Base-by-base conservation (phyloP, 257 asterid species). In the Scutellaria galericulata region DNA sequence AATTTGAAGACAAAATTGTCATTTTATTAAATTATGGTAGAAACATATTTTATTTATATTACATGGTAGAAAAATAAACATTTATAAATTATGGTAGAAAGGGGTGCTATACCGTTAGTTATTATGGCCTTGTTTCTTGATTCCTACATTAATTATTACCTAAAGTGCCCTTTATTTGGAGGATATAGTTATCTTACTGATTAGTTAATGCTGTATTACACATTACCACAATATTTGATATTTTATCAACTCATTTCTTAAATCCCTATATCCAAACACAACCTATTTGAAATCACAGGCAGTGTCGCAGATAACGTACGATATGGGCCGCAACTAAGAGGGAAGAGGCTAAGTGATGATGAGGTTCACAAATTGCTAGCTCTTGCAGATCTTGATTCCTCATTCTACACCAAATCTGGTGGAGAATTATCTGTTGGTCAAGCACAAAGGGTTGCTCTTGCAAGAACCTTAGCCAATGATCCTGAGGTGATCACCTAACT, bases 361-460 rank as follows among this genome's bases (percentile, higher is more conserved):
- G 89, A 89, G 72, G 87, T 91, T 8, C 13, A 70, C 56, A 80
- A 82, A 70, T 72, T 91, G 79, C 89, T 89, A 6, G 53, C 82
- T 68, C 86, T 89, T 5, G 96, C 90, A 15, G 97, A 91, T 70
- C 81, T 91, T 12, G 90, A 89, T 59, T 58, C 87, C 31, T 80
- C 92, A 2, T 84, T 87, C 81, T 86, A 72, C 74, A 53, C 39
- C 74, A 87, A 84, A 73, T 47, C 86, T 5, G 89, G 85, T 13
- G 81, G 80, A 37, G 94, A 87, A 58, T 71, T 91, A 77, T 89
- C 97, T 0, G 90, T 87, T 18, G 96, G 96, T n/a, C 96, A 91
- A 79, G 94, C 95, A 70, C 97, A 91, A 73, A 83, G 96, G 63
- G 96, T 89, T 47, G 97, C 96, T 37, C 91, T 91, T 3, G 95